Evolutionary conservation across 371 early-diverging fungal species (phyloP).

Genomic region (Mortierella sp.): DNA sequence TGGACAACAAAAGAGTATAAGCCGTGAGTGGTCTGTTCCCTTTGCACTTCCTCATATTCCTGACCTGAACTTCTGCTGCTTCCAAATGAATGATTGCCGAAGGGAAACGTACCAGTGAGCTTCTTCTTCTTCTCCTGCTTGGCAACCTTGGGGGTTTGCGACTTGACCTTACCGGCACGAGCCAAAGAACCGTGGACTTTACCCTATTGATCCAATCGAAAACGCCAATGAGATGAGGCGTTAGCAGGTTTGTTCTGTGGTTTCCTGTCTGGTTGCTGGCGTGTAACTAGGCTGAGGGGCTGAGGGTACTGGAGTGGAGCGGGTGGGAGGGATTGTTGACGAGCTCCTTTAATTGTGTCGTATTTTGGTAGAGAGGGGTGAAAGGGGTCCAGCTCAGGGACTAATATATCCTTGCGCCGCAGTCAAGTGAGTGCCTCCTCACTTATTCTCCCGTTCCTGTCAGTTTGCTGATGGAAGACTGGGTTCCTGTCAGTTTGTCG

Average conservation of each 20-base stretch:
- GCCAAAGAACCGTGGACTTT: conserved; percentile 99
- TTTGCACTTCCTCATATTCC: too few relatives aligned
- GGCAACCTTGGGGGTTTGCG: conserved; percentile 99
- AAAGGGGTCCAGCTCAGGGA: not conserved
- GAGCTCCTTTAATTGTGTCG: not conserved
- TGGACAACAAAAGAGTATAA: too few relatives aligned
- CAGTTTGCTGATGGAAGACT: not conserved
- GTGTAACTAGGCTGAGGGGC: not conserved
- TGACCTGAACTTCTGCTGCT: conserved; percentile 87
- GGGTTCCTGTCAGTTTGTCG: not conserved
- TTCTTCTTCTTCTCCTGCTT: conserved; percentile 98
- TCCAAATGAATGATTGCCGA: too few relatives aligned
- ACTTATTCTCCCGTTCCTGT: not conserved
- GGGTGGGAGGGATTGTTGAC: not conserved
- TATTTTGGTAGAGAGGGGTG: not conserved
- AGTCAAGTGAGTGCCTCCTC: not conserved
- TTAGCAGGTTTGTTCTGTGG: not conserved
- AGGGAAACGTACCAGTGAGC: conserved; percentile 88
- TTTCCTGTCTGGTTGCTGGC: too few relatives aligned
- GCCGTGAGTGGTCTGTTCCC: too few relatives aligned
- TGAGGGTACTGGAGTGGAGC: too few relatives aligned
- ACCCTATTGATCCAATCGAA: conserved; percentile 82
- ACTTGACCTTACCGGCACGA: conserved; percentile 99
- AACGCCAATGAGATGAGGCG: too few relatives aligned
- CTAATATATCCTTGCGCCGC: not conserved